phyloP scores from a whole-genome alignment of 2,329 filamentous ascomycete species.

The Pseudogymnoascus sp. region DNA sequence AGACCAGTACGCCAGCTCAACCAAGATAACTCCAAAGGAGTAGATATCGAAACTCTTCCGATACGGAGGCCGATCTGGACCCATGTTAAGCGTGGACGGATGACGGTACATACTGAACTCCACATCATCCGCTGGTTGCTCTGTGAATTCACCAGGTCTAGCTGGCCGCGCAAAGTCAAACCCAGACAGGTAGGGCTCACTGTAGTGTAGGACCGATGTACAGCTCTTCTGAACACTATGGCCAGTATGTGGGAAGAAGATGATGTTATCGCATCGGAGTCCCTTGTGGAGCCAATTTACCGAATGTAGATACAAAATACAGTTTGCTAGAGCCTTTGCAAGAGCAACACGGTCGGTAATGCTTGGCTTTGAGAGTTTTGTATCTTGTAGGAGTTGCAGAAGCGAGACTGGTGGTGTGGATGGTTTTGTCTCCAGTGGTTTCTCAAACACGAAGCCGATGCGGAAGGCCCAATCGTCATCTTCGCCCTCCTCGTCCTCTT shows the following conservation, averaged over 20 bases:
- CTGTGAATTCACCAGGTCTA: conserved; percentile 43
- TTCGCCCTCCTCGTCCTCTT: conserved; percentile 33
- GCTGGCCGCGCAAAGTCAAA: conserved; percentile 50
- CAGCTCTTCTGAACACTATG: background rate
- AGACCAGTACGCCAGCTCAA: conserved; percentile 48
- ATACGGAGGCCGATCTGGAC: conserved; percentile 29
- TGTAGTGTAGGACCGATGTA: conserved; percentile 29
- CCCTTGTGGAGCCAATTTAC: conserved; percentile 54
- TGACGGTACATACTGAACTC: conserved; percentile 46
- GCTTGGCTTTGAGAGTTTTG: conserved; percentile 35
- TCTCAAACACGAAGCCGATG: conserved; percentile 48
- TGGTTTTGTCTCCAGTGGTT: conserved; percentile 34
- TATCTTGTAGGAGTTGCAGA: conserved; percentile 37
- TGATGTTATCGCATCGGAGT: conserved; percentile 45
- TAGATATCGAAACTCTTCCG: conserved; percentile 48
- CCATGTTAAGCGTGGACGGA: conserved; percentile 21
- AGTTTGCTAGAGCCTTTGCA: conserved; percentile 45
- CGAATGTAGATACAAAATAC: conserved; percentile 46
- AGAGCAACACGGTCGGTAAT: conserved; percentile 46
- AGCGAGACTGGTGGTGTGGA: conserved; percentile 40
- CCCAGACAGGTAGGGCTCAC: conserved; percentile 41
- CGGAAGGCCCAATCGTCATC: conserved; percentile 34
- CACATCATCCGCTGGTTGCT: conserved; percentile 38
- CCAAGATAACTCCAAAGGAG: conserved; percentile 43
- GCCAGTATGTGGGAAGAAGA: conserved; percentile 39